Base-by-base conservation (phyloP, 192 early-diverging fungal genomes). In the Rhizoclosmatium globosum region DNA sequence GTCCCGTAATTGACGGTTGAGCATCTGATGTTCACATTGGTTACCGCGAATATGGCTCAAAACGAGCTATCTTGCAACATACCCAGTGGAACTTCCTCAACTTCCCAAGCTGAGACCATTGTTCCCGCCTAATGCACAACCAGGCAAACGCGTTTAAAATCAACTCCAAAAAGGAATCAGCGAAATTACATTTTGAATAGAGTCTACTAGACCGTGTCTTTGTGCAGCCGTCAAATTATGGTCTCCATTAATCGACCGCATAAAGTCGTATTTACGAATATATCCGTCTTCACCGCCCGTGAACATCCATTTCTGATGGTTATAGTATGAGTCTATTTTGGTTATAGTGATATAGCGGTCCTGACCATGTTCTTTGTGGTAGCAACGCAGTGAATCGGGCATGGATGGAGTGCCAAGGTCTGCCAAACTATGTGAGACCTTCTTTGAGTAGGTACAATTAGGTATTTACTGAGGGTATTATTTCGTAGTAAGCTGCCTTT, bases 261-360 rank as follows among this genome's bases (percentile, higher is more conserved):
- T 90, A 77, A 98, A 96, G 77, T 99, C 97, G 85, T 92, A 99
- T 79, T 95, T 97, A 42, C 95, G 87, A 61, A 99, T 92, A 82
- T 94, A 97, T 68, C 97, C 98, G 85, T 99, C 98, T 61, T 96
- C 95, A 1, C 84, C 87, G 17, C 88, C 88, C 4, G 85, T 89
- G 64, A 87, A 89, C 43, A 89, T 42, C 88, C 88, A 89, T 72
- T 78, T 47, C 82, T 85, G 15, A 72, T 50, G 2, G 6, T 69
- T n/a, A 7, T 46, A 45, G 19, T 21, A 69, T 45, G 38, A 21
- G 68, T 50, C 31, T 4, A 11, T 45, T 46, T 44, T 68, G 13
- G 3, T 58, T 56, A 15, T n/a, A 13, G 59, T 41, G 61, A 42
- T 13, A 45, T 2, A 72, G 2, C 2, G 7, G 15, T 3, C 6